Evolutionary conservation across 495 filamentous ascomycete genomes (phyloP).

Genomic region (Xylaria longipes): DNA sequence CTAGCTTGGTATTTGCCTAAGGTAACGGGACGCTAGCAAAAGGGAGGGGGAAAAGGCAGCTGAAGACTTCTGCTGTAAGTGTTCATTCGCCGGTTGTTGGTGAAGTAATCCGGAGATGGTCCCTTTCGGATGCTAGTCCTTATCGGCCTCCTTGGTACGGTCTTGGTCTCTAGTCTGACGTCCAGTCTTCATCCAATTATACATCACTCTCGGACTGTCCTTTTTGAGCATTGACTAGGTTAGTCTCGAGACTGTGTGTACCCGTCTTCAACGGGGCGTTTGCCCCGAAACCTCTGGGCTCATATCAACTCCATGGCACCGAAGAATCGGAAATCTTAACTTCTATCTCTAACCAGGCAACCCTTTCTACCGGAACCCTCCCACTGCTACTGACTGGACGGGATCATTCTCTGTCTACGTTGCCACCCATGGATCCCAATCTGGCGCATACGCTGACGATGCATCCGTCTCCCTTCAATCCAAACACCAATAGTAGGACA

Average conservation of each 20-base stretch:
- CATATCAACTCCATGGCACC: not conserved
- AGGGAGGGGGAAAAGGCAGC: too few species aligned
- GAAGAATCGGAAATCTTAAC: not conserved
- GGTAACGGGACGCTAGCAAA: not conserved
- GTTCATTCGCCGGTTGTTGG: conserved; percentile 1
- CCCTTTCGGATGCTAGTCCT: not conserved
- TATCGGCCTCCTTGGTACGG: not conserved
- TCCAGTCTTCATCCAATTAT: not conserved
- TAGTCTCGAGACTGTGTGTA: not conserved
- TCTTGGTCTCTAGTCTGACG: not conserved
- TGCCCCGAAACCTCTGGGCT: not conserved
- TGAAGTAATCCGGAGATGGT: not conserved
- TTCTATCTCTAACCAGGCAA: not conserved
- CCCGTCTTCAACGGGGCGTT: not conserved
- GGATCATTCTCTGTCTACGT: not conserved
- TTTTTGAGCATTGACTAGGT: not conserved
- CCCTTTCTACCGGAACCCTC: not conserved
- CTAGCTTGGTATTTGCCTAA: not conserved
- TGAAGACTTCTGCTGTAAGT: not conserved
- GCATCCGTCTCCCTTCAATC: conserved; percentile 51
- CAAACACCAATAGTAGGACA: conserved; percentile 38
- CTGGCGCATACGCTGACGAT: conserved; percentile 41
- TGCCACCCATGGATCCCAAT: conserved; percentile 36
- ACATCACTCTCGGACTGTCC: not conserved
- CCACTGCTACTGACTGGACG: not conserved